Evolutionary conservation across 768 basidiomycete genomes (phyloP), one percentile per base, ranked within the genome.

Genomic region (Phylloporus rhodoxanthus): DNA sequence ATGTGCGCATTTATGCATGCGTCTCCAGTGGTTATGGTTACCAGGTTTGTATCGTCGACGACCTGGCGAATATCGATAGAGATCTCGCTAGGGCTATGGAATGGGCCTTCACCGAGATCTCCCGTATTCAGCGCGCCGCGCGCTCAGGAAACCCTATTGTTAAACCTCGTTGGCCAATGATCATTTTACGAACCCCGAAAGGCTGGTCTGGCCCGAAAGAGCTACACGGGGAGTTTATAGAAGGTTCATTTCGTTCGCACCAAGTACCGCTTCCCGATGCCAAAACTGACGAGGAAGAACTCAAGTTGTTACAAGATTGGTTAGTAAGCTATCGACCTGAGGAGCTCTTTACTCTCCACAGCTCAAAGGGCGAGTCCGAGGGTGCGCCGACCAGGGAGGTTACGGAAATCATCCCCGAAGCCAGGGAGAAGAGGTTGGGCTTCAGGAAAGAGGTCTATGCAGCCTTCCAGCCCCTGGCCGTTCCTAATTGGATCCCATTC

Each of bases 111-210:
- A 68, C 58, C 8, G 83, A 89, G 67, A 88, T 90, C 52, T 75
- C 72, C 57, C 81, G 75, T 56, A 94, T 94, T 44, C 91, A 96
- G 64, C 65, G 67, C 0, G 88, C 85, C 0, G 91, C 92, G 15
- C 81, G 92, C 40, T 72, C 70, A 10, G 87, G 87, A 2, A 77
- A 82, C 3, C 83, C 91, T 14, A 81, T 90, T 54, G 73, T 82
- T 45, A 93, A 93, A 71, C 92, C 92, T n/a, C 78, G 88, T 37
- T 94, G 89, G 89, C 92, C 92, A 4, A 77, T 93, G 63, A 72
- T 96, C 54, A 78, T 93, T 59, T 75, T 94, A 39, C 81, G 91
- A 38, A 89, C 89, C 1, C 90, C 91, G 9, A 95, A 95, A 69
- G 80, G 90, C 21, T 82, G 78, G 72, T 74, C 81, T 6, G 84